phyloP scores from a whole-genome alignment of 352 stramenopile species.

The Pythium utonaiense region DNA sequence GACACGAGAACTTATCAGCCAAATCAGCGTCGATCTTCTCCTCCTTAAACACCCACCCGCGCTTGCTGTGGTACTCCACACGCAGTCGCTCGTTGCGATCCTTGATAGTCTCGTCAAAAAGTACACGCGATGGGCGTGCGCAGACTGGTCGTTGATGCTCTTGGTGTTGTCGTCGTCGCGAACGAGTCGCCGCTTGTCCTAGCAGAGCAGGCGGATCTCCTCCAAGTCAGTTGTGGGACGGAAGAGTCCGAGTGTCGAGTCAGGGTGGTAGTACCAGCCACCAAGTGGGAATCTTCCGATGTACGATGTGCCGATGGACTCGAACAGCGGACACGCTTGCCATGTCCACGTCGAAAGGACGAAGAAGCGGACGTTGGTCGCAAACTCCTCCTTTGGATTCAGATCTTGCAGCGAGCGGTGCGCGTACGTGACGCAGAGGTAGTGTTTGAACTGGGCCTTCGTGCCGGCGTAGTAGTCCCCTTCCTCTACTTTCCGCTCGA shows the following conservation, averaged over 20 bases:
- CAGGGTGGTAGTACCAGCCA: background rate
- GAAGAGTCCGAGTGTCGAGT: background rate
- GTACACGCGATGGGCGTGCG: slow-evolving; percentile 8
- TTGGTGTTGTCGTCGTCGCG: slow-evolving; percentile 8
- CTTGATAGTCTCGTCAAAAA: background rate
- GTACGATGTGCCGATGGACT: background rate
- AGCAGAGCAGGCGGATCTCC: background rate
- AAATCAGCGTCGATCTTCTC: background rate
- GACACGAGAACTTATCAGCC: slow-evolving; percentile 2
- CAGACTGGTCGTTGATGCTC: slow-evolving; percentile 1
- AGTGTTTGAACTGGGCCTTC: background rate
- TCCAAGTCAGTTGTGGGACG: background rate
- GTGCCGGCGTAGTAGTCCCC: slow-evolving; percentile 11
- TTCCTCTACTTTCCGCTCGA: background rate
- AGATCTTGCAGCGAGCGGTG: slow-evolving; percentile 12
- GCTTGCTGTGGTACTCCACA: slow-evolving; percentile 7
- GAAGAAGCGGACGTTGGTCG: slow-evolving; percentile 3
- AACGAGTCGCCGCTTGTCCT: background rate
- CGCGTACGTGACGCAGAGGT: slow-evolving; percentile 13
- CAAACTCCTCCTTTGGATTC: slow-evolving; percentile 3
- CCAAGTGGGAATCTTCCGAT: background rate
- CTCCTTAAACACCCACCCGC: slow-evolving; percentile 1
- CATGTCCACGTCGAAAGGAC: slow-evolving; percentile 5
- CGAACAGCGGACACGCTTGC: slow-evolving; percentile 10
- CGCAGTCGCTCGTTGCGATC: background rate